Conservation (phyloP, 2,329 filamentous ascomycete species). For the Talaromyces sp. region DNA sequence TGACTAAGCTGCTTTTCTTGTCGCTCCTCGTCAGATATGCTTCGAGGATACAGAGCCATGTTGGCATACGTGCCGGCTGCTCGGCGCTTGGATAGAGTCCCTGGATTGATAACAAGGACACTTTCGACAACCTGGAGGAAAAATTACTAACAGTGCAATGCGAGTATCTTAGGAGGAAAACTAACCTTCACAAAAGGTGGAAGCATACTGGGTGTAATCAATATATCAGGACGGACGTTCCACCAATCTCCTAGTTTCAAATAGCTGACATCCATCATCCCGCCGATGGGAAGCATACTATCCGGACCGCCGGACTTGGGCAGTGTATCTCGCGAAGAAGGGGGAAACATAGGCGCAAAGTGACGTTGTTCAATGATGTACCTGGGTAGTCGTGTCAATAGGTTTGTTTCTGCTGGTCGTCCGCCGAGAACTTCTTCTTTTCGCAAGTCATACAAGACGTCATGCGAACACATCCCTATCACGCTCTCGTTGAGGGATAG, state of each 20-base stretch:
- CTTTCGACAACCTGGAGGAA: constrained; percentile 75
- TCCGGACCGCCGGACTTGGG: constrained; percentile 59
- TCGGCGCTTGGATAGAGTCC: constrained; percentile 76
- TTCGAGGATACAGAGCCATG: constrained; percentile 68
- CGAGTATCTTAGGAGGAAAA: not conserved
- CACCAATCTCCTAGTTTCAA: constrained; percentile 88
- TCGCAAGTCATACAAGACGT: constrained; percentile 78
- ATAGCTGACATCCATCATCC: constrained; percentile 78
- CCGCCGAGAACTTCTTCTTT: constrained; percentile 65
- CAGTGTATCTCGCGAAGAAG: constrained; percentile 64
- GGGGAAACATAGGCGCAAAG: constrained; percentile 86
- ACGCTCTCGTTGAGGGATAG: constrained; percentile 83
- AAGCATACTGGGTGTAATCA: constrained; percentile 77
- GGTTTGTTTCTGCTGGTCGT: constrained; percentile 54
- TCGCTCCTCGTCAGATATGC: constrained; percentile 56
- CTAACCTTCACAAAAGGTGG: constrained; percentile 83
- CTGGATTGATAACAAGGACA: constrained; percentile 87
- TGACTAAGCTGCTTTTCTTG: constrained; percentile 63
- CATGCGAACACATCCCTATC: constrained; percentile 76
- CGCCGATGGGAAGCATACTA: constrained; percentile 63
- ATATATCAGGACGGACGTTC: constrained; percentile 76
- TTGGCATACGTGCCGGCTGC: constrained; percentile 82
- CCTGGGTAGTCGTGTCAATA: constrained; percentile 67
- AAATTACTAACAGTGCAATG: not conserved
- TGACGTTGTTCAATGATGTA: constrained; percentile 86